Conservation (phyloP, 345 rosid genomes). For the Gossypium sturtianum region DNA sequence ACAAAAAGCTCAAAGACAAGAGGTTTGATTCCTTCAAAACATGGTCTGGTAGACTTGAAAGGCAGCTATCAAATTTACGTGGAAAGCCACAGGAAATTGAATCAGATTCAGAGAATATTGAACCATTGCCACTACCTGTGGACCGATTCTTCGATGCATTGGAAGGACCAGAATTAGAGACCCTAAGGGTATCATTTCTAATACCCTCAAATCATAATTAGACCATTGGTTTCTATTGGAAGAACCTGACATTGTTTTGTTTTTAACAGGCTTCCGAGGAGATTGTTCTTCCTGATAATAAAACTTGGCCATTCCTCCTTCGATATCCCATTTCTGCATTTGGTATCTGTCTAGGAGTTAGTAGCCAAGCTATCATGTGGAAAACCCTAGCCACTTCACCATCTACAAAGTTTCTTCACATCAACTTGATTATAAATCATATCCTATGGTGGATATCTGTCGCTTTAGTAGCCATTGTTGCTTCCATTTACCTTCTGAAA, state of each 20-base stretch:
- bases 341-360: slow-evolving; percentile 86
- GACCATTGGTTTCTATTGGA: neutral
- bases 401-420: slow-evolving; percentile 67
- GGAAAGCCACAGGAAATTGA: slow-evolving; percentile 39
- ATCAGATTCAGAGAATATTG: slow-evolving; percentile 28
- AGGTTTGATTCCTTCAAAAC: slow-evolving; percentile 82
- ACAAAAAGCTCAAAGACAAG: slow-evolving; percentile 35
- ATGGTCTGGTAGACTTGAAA: slow-evolving; percentile 81
- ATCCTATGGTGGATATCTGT: slow-evolving; percentile 67
- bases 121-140: slow-evolving; percentile 51
- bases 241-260: neutral
- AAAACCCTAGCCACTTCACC: slow-evolving; percentile 58
- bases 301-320: slow-evolving; percentile 86
- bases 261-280: slow-evolving; percentile 55
- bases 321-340: slow-evolving; percentile 70
- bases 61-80: slow-evolving; percentile 57
- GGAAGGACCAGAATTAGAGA: slow-evolving; percentile 84
- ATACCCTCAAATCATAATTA: neutral
- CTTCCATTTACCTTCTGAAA: slow-evolving; percentile 49
- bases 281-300: slow-evolving; percentile 69
- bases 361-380: slow-evolving; percentile 94
- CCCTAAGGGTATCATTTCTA: slow-evolving; percentile 49
- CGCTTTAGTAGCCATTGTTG: slow-evolving; percentile 41
- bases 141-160: slow-evolving; percentile 80
- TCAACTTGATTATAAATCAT: slow-evolving; percentile 36